phyloP scores from a whole-genome alignment of 2,329 filamentous ascomycete genomes.

The Fusarium odoratissimum region DNA sequence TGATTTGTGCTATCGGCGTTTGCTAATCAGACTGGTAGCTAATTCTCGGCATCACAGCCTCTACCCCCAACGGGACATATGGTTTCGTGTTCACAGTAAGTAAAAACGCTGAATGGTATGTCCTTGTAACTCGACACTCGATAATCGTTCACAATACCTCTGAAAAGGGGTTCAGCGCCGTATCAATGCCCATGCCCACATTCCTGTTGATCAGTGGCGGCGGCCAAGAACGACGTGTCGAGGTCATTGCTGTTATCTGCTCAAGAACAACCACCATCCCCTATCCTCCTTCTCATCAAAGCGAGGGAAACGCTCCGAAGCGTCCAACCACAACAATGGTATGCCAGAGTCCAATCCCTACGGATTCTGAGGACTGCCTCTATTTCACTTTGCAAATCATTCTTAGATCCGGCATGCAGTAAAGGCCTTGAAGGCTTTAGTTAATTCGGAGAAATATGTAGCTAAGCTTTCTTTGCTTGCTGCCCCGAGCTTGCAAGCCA shows the following conservation, averaged over 20 bases:
- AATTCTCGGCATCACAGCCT: background rate
- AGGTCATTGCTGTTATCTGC: background rate
- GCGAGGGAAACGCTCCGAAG: no score
- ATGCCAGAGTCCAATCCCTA: no score
- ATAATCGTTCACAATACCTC: background rate
- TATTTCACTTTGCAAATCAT: background rate
- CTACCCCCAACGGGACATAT: fast-evolving
- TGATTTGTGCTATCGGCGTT: background rate
- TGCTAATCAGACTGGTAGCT: background rate
- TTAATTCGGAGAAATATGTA: background rate
- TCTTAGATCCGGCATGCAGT: background rate
- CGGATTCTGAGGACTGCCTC: no score
- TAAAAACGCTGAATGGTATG: background rate
- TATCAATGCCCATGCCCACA: background rate
- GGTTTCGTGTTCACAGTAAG: background rate
- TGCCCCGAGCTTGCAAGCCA: fast-evolving
- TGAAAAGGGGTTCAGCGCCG: fast-evolving
- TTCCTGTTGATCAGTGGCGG: background rate
- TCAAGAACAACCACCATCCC: fast-evolving
- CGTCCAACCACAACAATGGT: fast-evolving
- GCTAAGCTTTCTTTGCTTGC: background rate
- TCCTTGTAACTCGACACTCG: background rate
- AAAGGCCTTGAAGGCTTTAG: no score
- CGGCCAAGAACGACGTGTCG: fast-evolving
- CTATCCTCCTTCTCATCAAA: background rate